Base-by-base conservation (phyloP, 2,329 filamentous ascomycete species). In the Xylaria sp. region DNA sequence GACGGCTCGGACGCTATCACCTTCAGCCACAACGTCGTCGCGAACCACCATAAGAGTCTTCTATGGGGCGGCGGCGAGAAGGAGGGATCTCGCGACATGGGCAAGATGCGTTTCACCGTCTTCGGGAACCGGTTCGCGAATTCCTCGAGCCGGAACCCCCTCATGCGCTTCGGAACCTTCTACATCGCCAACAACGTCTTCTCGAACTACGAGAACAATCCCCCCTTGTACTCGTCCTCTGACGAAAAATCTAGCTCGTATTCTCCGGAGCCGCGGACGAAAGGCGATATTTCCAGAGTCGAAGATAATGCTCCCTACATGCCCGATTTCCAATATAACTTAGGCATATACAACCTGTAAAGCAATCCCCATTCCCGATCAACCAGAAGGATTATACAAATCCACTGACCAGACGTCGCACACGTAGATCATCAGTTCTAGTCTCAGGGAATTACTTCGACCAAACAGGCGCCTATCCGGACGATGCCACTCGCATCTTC, bases 21-120 rank as follows among this genome's bases (percentile, higher is more conserved):
- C 10, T 71, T 72, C 53, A 71, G 69, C 54, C 70, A 72, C 56
- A 72, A 72, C 31, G 51, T 71, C 25, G 65, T 72, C 25, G 67
- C 69, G 1, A 72, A 72, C 38, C 70, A 72, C 49, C 70, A 72
- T 47, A 72, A 71, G 67, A 72, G 70, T 49, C 42, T 72, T 10
- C 65, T 72, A 6, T 70, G 69, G 69, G 70, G 70, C 38, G 69
- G 70, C n/a, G 70, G 70, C 20, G 70, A 72, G 65, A 72, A 72
- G 44, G 70, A 72, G 3, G 70, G 61, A 0, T 13, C 51, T 2
- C 62, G 69, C 11, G 70, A 72, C 17, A 38, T 71, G 6, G 69
- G 69, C n/a, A 68, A 63, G 58, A 72, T 72, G 70, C 50, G 56
- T 11, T 71, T 71, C 44, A 72, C 70, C 9, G 63, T 72, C 25